Conservation (phyloP, 805 yeast genomes). For the Hanseniaspora mollemarum region DNA sequence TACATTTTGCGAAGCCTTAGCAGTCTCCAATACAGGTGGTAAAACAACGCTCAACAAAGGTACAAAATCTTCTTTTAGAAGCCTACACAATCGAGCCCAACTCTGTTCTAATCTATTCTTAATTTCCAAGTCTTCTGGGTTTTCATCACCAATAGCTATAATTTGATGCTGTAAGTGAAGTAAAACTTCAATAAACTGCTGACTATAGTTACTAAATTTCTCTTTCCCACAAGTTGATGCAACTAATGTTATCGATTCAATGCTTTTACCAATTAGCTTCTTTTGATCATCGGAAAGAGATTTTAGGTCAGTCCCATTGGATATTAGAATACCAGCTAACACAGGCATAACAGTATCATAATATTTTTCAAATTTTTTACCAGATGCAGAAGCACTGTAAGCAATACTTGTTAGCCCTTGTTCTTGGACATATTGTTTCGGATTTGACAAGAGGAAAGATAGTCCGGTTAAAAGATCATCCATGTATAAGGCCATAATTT, state of each 20-base stretch:
- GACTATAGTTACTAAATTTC: constrained; percentile 59
- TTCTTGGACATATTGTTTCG: constrained; percentile 89
- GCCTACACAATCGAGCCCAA: constrained; percentile 87
- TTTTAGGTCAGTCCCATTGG: constrained; percentile 71
- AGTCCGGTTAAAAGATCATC: constrained; percentile 68
- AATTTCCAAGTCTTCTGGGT: constrained; percentile 64
- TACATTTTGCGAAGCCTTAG: constrained; percentile 81
- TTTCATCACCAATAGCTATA: constrained; percentile 31
- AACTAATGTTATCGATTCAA: constrained; percentile 89
- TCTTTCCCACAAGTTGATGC: constrained; percentile 93
- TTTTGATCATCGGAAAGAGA: constrained; percentile 61
- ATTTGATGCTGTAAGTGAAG: constrained; percentile 55
- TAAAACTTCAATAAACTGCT: constrained; percentile 60
- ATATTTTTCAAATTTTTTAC: constrained; percentile 74
- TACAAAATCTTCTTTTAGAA: constrained; percentile 72
- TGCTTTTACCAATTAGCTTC: constrained; percentile 77
- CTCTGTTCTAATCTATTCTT: constrained; percentile 81
- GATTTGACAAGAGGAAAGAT: constrained; percentile 65
- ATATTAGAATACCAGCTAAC: constrained; percentile 60
- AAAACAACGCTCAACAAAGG: constrained; percentile 75
- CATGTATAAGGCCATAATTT: constrained; percentile 80
- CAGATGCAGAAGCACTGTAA: constrained; percentile 93
- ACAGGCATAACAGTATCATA: constrained; percentile 92
- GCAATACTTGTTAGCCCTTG: constrained; percentile 95
- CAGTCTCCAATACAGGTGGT: constrained; percentile 79